Conservation (phyloP, 2,329 filamentous ascomycete genomes). For the Aspergillus quadrilineatus region DNA sequence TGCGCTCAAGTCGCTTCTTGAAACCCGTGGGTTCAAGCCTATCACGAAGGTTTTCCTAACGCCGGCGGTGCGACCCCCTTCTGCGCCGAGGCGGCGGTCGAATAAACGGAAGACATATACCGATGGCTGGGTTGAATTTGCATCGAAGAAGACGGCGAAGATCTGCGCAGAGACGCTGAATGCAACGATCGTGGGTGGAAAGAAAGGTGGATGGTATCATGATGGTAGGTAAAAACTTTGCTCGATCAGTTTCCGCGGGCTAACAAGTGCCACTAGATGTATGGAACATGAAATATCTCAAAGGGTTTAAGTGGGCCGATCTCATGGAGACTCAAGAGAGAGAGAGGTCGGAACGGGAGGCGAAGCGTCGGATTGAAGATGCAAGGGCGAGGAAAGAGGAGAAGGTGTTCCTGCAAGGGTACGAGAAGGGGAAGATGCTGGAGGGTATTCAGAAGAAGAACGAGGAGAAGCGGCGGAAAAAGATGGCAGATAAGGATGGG, state of each 20-base stretch:
- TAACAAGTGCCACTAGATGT: conserved; percentile 25
- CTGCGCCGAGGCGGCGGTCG: conserved; percentile 25
- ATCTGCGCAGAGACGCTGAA: conserved; percentile 48
- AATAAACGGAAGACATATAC: conserved; percentile 46
- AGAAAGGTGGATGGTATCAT: conserved; percentile 47
- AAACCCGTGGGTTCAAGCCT: conserved; percentile 42
- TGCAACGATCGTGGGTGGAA: conserved; percentile 43
- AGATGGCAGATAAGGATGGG: conserved; percentile 19
- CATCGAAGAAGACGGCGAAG: conserved; percentile 47
- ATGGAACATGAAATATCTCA: conserved; percentile 49
- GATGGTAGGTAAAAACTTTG: conserved; percentile 28
- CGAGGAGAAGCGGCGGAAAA: conserved; percentile 37
- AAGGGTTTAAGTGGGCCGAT: conserved; percentile 45
- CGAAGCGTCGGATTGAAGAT: conserved; percentile 43
- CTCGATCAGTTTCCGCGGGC: background rate
- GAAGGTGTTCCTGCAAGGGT: conserved; percentile 44
- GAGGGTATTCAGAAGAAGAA: conserved; percentile 48
- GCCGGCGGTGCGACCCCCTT: conserved; percentile 32
- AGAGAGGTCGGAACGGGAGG: conserved; percentile 45
- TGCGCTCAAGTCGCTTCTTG: conserved; percentile 44
- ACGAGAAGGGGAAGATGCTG: conserved; percentile 41
- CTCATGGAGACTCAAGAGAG: conserved; percentile 46
- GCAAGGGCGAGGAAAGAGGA: conserved; percentile 44
- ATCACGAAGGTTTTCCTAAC: conserved; percentile 47
- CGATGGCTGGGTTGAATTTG: conserved; percentile 50